A percentile compares a stretch with the other conserved stretches of the same genome.
These are phyloP conservation scores for Gracilaria gracilis DNA, from an alignment of 23 red algal species.

Conservation along the genomic window DNA sequence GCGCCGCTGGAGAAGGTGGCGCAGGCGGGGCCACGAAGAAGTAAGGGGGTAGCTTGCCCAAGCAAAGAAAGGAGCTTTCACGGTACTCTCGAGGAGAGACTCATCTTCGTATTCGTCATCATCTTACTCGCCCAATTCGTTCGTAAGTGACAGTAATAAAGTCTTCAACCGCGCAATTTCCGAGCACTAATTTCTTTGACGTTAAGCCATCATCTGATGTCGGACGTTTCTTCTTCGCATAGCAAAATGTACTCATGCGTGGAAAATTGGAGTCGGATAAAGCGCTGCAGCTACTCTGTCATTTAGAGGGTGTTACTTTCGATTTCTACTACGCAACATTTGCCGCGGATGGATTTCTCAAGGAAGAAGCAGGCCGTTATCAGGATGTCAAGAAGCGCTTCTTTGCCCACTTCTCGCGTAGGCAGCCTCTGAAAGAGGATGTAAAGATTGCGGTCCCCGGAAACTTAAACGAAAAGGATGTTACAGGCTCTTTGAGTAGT, in stretches of 20 bases:
- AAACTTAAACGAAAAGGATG: neutral
- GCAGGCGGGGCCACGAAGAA: too few species aligned
- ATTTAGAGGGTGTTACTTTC: neutral
- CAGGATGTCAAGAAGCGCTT: neutral
- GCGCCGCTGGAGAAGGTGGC: too few species aligned
- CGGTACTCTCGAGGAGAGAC: neutral
- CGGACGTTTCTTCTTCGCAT: neutral
- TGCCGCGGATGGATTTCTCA: neutral
- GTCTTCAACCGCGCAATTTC: neutral
- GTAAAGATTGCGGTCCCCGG: neutral
- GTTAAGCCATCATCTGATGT: neutral
- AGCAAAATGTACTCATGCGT: slow-evolving; percentile 7
- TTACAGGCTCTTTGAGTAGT: neutral
- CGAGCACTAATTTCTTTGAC: neutral
- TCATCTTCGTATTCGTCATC: too few species aligned
- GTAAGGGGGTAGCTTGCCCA: too few species aligned
- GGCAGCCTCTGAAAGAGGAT: neutral
- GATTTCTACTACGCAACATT: slow-evolving; percentile 50
- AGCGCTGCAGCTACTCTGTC: neutral
- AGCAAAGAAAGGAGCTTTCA: neutral
- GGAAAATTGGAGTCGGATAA: neutral
- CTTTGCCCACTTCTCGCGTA: neutral
- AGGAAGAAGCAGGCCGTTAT: neutral
- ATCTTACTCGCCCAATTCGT: too few species aligned
- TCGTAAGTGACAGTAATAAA: neutral